phyloP scores from a whole-genome alignment of 1,139 yeast species.

The Yamadazyma triangularis region DNA sequence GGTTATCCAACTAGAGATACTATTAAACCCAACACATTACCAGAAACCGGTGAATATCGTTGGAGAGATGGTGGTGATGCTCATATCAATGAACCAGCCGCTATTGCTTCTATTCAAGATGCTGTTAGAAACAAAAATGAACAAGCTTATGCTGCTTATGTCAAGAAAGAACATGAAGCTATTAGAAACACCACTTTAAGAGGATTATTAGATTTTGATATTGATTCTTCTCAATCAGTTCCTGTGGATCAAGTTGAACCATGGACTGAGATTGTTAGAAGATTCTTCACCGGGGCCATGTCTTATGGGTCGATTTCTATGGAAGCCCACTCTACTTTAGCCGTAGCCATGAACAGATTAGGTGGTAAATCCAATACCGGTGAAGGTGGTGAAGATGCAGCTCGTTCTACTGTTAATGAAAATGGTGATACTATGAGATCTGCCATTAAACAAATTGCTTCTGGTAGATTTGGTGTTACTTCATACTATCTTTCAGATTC shows the following conservation, averaged over 20 bases:
- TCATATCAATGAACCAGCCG: constrained; percentile 91
- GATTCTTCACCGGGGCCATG: constrained; percentile 99
- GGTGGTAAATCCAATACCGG: constrained; percentile 99
- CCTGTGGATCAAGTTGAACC: constrained; percentile 99
- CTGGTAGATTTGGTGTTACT: constrained; percentile 98
- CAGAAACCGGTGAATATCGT: constrained; percentile 96
- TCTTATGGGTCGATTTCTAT: constrained; percentile 97
- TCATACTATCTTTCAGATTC: constrained; percentile 93
- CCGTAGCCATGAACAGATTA: constrained; percentile 96
- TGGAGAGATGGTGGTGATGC: constrained; percentile 99
- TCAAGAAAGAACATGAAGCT: constrained; percentile 87
- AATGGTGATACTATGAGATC: constrained; percentile 98
- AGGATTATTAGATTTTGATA: constrained; percentile 90
- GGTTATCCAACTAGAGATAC: constrained; percentile 83
- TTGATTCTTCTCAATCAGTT: constrained; percentile 61
- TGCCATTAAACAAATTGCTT: constrained; percentile 95
- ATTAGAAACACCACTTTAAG: constrained; percentile 90
- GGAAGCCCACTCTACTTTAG: constrained; percentile 97
- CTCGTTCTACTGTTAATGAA: constrained; percentile 71
- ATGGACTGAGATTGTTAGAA: constrained; percentile 97
- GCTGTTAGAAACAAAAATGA: constrained; percentile 96
- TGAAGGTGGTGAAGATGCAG: constrained; percentile 99
- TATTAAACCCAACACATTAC: constrained; percentile 67
- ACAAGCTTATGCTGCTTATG: constrained; percentile 84
- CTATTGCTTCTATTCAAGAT: constrained; percentile 92